Evolutionary conservation across 1,284 basidiomycete genomes (phyloP), one percentile per base, ranked within the genome.

Genomic region (Paramarasmius palmivorus): DNA sequence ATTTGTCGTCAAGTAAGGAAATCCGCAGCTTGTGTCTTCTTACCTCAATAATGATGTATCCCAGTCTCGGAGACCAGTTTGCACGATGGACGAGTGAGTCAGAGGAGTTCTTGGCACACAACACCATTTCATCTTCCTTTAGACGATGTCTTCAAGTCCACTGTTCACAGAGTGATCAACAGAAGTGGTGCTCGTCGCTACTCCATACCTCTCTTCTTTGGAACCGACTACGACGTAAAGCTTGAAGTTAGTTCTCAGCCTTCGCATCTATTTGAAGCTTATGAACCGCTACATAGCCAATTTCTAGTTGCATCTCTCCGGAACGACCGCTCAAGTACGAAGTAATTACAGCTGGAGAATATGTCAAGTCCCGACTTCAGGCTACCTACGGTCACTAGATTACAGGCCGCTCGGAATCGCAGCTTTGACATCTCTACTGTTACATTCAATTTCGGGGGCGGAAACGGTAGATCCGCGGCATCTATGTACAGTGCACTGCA

Each of bases 101-200:
- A 44, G 14, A 34, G 19, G 8, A 12, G 15, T 22, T 34, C 48
- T 41, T 29, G 44, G 47, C 23, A 49, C 19, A 56, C 37, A 19
- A 3, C 34, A 34, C 10, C 40, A 34, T 49, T 38, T 48, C 20
- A 38, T 46, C 40, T 26, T 49, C 44, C 26, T 49, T 20, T 54
- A 90, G 87, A 92, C 65, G 89, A 86, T 60, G 74, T 88, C 35
- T 92, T 91, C 74, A 88, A 88, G 57, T 89, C 86, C 2, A 91
- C 88, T 2, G 73, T 84, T 3, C 90, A 92, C 66, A 81, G 89
- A 20, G 90, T 83, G 3, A 79, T 90, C 58, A 90, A 91, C 59
- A 68, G 79, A 2, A 80, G 81, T 23, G 81, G 83, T 2, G 66
- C 76, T 19, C 72, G 77, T 50, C 75, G 88, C 48, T 88, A 84